phyloP scores from a whole-genome alignment of 257 asterid species.

The Anisodus acutangulus region DNA sequence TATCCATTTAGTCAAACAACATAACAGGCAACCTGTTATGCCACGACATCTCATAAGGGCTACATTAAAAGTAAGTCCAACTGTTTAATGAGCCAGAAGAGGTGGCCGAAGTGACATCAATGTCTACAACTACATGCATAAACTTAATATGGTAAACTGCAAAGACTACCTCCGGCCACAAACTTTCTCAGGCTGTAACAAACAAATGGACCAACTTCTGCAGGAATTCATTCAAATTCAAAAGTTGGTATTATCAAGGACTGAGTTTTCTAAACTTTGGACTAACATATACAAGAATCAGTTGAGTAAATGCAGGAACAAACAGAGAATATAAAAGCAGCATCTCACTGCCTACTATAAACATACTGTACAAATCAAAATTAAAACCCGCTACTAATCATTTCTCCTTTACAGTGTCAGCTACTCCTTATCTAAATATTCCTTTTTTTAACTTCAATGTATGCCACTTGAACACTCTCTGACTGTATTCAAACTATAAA shows the following conservation, averaged over 20 bases:
- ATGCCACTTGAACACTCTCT: background rate
- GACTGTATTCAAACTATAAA: constrained; percentile 9
- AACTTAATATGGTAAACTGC: background rate
- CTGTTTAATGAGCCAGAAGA: background rate
- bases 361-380: constrained; percentile 31
- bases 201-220: background rate
- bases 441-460: background rate
- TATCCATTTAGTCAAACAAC: background rate
- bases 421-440: constrained; percentile 29
- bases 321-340: constrained; percentile 28
- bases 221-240: constrained; percentile 7
- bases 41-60: background rate
- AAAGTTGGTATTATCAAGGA: background rate
- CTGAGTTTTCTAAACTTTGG: background rate
- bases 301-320: constrained; percentile 29
- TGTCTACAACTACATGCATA: background rate
- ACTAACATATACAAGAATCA: constrained; percentile 9
- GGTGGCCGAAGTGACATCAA: background rate
- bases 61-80: background rate
- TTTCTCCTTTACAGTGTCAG: constrained; percentile 9
- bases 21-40: background rate
- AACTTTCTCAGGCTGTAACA: background rate
- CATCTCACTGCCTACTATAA: constrained; percentile 29
- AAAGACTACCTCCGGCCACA: background rate
- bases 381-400: background rate